A percentile compares a stretch with the other conserved stretches of the same genome.
Evolutionary conservation across 2,329 filamentous ascomycete species (phyloP).

Genomic region (Amauroascus verrucosus): DNA sequence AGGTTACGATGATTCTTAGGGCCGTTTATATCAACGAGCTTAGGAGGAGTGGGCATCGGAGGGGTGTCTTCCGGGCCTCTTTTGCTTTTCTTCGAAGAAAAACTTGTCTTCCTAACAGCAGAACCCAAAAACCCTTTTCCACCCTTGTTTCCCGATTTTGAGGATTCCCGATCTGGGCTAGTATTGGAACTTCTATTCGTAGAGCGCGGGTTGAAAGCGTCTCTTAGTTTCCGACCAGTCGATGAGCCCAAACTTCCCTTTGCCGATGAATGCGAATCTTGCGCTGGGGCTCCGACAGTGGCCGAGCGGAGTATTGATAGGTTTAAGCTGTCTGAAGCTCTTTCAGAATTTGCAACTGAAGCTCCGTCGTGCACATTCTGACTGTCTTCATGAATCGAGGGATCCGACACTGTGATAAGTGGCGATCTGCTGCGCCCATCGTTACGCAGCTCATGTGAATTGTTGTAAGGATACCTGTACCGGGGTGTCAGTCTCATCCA

Average conservation of each 20-base stretch:
- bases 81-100: conserved; percentile 24
- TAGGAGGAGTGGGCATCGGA: conserved; percentile 27
- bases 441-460: not conserved
- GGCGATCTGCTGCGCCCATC: not conserved
- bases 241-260: conserved; percentile 36
- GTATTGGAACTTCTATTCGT: conserved; percentile 45
- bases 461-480: not conserved
- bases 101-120: conserved; percentile 26
- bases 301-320: not conserved
- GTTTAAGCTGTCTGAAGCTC: not conserved
- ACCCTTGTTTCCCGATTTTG: conserved; percentile 34
- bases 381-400: conserved; percentile 8
- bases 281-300: not conserved
- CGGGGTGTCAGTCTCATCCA: not conserved
- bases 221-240: conserved; percentile 59
- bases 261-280: not conserved
- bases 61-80: conserved; percentile 25
- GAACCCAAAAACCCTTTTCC: conserved; percentile 32
- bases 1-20: not conserved
- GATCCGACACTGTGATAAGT: conserved; percentile 7
- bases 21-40: conserved; percentile 14
- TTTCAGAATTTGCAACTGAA: not conserved
- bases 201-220: conserved; percentile 50
- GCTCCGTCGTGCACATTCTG: not conserved
- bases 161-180: conserved; percentile 39